These are phyloP conservation scores for Fusarium protoensiforme DNA, from an alignment of 2,329 filamentous ascomycete species.

Conservation along the genomic window DNA sequence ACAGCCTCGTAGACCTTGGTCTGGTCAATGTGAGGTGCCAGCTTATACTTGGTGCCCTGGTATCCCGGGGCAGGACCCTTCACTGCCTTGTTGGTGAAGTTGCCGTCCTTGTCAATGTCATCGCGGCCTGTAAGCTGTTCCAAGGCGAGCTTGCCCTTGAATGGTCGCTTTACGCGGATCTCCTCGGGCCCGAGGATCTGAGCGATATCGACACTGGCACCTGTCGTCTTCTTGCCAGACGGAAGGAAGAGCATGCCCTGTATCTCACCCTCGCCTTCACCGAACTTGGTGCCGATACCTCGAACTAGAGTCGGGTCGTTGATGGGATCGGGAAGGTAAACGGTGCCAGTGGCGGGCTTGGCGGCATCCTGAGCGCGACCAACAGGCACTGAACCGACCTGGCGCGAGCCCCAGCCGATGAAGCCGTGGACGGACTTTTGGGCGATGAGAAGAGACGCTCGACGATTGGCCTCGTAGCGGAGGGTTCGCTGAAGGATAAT, in stretches of 20 bases:
- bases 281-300: slow-evolving; percentile 84
- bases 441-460: slow-evolving; percentile 92
- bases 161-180: slow-evolving; percentile 86
- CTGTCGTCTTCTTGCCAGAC: slow-evolving; percentile 78
- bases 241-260: slow-evolving; percentile 91
- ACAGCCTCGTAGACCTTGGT: slow-evolving; percentile 94
- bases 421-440: slow-evolving; percentile 96
- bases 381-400: slow-evolving; percentile 92
- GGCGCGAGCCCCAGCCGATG: slow-evolving; percentile 86
- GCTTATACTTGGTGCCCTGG: slow-evolving; percentile 83
- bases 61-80: slow-evolving; percentile 71
- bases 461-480: slow-evolving; percentile 85
- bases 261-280: slow-evolving; percentile 74
- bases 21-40: slow-evolving; percentile 94
- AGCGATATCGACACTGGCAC: slow-evolving; percentile 84
- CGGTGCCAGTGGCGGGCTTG: slow-evolving; percentile 79
- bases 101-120: slow-evolving; percentile 75
- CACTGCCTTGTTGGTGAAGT: slow-evolving; percentile 66
- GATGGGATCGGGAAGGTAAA: slow-evolving; percentile 90
- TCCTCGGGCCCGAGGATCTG: slow-evolving; percentile 85
- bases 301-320: slow-evolving; percentile 85
- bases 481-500: slow-evolving; percentile 93
- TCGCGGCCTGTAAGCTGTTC: slow-evolving; percentile 84
- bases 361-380: slow-evolving; percentile 90
- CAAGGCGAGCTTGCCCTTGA: slow-evolving; percentile 80